Evolutionary conservation across 441 rosid genomes (phyloP), one percentile per base, ranked within the genome.

Genomic region (Arabidopsis lyrata): DNA sequence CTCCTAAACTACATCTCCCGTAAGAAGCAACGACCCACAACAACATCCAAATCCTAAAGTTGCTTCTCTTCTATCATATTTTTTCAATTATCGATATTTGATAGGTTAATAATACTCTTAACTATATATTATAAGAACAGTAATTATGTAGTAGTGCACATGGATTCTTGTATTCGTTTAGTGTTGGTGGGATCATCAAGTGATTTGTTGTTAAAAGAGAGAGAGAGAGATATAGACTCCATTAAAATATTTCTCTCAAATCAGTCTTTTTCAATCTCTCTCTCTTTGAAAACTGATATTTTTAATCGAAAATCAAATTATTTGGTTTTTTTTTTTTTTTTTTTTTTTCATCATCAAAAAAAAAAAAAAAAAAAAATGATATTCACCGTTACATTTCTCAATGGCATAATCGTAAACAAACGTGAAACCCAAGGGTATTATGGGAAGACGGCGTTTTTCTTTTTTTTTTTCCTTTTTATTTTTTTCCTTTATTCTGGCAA

Each of bases 1-100:
- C 79, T 79, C 39, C 50, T 89, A 35, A 44, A 58, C 54, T 44
- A 82, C 56, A 16, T 84, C 66, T 63, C 69, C 48, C 79, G 86
- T 66, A 85, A 82, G 81, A 88, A 84, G 86, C 77, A 47, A 44
- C 81, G 50, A 72, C 66, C 36, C 14, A 36, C 20, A 45, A 50
- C 44, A 35, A 55, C 58, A 49, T 48, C 68, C 50, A 70, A 39
- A 31, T 48, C 55, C 15, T 77, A 56, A 77, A 69, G 27, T 18
- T 56, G 34, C 27, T 39, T 29, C 8, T 3, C 41, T 58, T 31
- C 12, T 1, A 29, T 18, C 31, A 24, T 24, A 24, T 42, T 45
- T 49, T 32, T 14, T 2, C 4, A 6, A 44, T 56, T 47, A 47
- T 41, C 31, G 39, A 56, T 65, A 1, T 9, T 45, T 31, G 34